Evolutionary conservation across 176 grass and related monocot genomes (phyloP).

Genomic region (Alloteropsis semialata): DNA sequence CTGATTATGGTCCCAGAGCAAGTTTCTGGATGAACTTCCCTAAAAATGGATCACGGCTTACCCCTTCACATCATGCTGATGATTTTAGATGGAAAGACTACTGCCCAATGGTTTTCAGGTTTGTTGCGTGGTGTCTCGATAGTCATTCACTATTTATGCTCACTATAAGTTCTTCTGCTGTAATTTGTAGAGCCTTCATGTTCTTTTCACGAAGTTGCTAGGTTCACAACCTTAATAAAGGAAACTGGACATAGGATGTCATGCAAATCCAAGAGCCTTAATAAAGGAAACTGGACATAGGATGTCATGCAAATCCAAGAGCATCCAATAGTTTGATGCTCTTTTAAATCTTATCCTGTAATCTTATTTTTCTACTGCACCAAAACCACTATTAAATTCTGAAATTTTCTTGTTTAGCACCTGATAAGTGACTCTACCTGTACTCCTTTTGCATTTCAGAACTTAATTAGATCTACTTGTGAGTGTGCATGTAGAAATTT

Average conservation of each 20-base stretch:
- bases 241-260: neutral
- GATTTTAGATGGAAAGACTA: constrained; percentile 99
- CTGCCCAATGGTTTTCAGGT: constrained; percentile 99
- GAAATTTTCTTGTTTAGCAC: neutral
- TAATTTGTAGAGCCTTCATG: neutral
- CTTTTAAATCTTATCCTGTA: neutral
- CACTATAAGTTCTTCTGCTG: neutral
- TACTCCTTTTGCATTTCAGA: neutral
- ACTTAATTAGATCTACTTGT: neutral
- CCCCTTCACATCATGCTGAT: constrained; percentile 78
- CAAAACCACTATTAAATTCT: neutral
- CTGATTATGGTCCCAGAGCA: constrained; percentile 88
- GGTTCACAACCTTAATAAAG: neutral
- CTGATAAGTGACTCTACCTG: neutral
- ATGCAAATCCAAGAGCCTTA: neutral
- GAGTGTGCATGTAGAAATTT: constrained; percentile 61
- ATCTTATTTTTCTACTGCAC: neutral
- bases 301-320: neutral
- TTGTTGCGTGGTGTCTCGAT: neutral
- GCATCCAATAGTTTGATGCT: neutral
- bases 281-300: neutral
- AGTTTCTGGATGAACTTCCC: constrained; percentile 99
- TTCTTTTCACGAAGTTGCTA: neutral
- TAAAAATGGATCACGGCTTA: constrained; percentile 80
- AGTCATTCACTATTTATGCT: neutral